phyloP scores from a whole-genome alignment of 441 rosid genomes.

The Viola pubescens region DNA sequence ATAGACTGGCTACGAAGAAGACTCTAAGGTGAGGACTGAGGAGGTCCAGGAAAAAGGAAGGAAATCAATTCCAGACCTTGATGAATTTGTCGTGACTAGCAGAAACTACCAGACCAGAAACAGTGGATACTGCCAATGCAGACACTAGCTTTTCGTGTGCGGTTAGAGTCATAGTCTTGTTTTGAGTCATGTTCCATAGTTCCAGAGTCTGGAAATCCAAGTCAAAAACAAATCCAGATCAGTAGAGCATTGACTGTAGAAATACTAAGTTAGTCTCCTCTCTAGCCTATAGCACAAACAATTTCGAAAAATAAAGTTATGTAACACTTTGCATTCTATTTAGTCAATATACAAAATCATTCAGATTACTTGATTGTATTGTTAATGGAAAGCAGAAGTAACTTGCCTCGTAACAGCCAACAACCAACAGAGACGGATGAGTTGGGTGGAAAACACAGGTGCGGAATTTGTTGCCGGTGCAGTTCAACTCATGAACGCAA shows the following conservation, averaged over 20 bases:
- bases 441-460: conserved; percentile 57
- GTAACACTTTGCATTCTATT: background rate
- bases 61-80: conserved; percentile 60
- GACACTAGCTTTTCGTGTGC: conserved; percentile 47
- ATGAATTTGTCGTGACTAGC: conserved; percentile 50
- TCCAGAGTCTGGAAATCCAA: conserved; percentile 36
- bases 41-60: background rate
- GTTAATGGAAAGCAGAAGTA: background rate
- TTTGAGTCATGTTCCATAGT: conserved; percentile 54
- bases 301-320: background rate
- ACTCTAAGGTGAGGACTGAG: too few relatives aligned
- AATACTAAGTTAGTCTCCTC: background rate
- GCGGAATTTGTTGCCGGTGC: conserved; percentile 38
- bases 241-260: background rate
- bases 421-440: conserved; percentile 34
- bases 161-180: conserved; percentile 35
- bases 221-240: conserved; percentile 3
- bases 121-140: conserved; percentile 43
- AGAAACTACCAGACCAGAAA: conserved; percentile 41
- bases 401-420: conserved; percentile 61
- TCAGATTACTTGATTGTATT: background rate
- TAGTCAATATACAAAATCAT: background rate
- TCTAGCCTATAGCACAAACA: too few relatives aligned
- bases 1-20: too few relatives aligned
- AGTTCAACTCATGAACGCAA: conserved; percentile 41